Conservation (phyloP, 805 yeast genomes). For the Hanseniaspora pseudoguilliermondii region DNA sequence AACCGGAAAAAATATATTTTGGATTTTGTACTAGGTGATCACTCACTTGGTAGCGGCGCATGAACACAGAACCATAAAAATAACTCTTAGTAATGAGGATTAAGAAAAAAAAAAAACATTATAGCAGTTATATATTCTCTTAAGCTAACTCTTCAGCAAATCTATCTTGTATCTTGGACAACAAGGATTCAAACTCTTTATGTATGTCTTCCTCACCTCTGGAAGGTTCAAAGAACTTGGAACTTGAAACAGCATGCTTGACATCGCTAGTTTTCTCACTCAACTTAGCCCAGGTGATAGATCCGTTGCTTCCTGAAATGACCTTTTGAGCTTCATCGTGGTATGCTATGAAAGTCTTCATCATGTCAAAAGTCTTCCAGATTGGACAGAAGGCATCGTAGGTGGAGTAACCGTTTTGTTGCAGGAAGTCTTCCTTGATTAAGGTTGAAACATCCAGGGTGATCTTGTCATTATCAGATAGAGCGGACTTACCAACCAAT, state of each 20-base stretch:
- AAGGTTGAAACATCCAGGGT: slow-evolving; percentile 83
- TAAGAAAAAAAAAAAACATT: background rate
- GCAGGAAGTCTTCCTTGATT: slow-evolving; percentile 95
- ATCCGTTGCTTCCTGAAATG: slow-evolving; percentile 73
- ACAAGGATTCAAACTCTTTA: slow-evolving; percentile 64
- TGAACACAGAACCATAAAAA: background rate
- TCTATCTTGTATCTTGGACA: slow-evolving; percentile 67
- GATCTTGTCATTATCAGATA: slow-evolving; percentile 92
- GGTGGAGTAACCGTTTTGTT: slow-evolving; percentile 96
- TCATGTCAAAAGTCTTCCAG: slow-evolving; percentile 97
- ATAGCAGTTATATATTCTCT: slow-evolving; percentile 5
- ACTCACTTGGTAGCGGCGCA: too few relatives aligned
- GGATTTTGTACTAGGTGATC: too few relatives aligned
- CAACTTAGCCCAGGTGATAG: slow-evolving; percentile 65
- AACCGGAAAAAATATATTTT: too few relatives aligned
- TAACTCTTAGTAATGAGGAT: background rate
- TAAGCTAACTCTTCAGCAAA: slow-evolving; percentile 93
- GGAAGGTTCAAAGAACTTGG: slow-evolving; percentile 92
- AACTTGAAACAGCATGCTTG: slow-evolving; percentile 83
- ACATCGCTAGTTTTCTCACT: slow-evolving; percentile 81
- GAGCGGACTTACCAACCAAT: slow-evolving; percentile 95
- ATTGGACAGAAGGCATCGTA: slow-evolving; percentile 99
- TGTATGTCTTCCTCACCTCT: slow-evolving; percentile 71
- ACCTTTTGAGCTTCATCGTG: slow-evolving; percentile 97
- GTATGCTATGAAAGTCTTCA: slow-evolving; percentile 85